A percentile compares a stretch with the other conserved stretches of the same genome.
These are phyloP conservation scores for Lecanicillium sp. DNA, from an alignment of 2,329 filamentous ascomycete genomes.

Conservation along the genomic window DNA sequence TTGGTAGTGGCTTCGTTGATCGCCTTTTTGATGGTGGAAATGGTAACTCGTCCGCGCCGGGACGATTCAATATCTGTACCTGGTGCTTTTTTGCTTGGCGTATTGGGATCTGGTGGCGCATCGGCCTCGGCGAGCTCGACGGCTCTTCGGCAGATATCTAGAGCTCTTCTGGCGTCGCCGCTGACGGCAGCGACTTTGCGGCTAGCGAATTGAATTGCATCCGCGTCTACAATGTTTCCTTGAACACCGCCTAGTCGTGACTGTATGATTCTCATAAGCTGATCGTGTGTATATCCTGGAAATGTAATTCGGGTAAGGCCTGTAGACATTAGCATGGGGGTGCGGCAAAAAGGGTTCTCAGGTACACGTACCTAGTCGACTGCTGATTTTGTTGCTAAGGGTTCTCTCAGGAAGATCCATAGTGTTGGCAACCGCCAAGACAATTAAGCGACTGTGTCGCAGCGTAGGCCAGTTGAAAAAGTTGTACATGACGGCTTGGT, in stretches of 20 bases:
- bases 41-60: conserved; percentile 62
- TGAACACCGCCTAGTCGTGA: conserved; percentile 86
- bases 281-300: conserved; percentile 92
- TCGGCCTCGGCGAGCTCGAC: conserved; percentile 91
- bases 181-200: conserved; percentile 95
- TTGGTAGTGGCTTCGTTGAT: conserved; percentile 94
- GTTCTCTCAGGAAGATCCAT: conserved; percentile 98
- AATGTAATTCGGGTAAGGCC: conserved; percentile 92
- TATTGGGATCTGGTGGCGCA: conserved; percentile 38
- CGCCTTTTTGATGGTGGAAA: conserved; percentile 85
- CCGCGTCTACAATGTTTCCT: conserved; percentile 81
- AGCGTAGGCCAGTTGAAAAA: conserved; percentile 99
- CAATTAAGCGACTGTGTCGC: conserved; percentile 85
- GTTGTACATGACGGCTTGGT: conserved; percentile 99
- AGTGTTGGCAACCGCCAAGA: conserved; percentile 94
- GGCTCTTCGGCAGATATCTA: conserved; percentile 91
- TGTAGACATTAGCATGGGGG: conserved; percentile 13
- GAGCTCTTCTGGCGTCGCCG: conserved; percentile 82
- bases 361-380: conserved; percentile 59
- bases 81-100: conserved; percentile 50
- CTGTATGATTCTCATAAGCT: conserved; percentile 94
- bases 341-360: too few species aligned
- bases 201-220: conserved; percentile 92
- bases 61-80: conserved; percentile 17
- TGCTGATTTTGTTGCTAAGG: conserved; percentile 96